Percentiles rank a stretch among this genome's conserved stretches.
These are phyloP conservation scores for Helianthus tuberosus DNA, from an alignment of 129 eudicot species.

Conservation along the genomic window DNA sequence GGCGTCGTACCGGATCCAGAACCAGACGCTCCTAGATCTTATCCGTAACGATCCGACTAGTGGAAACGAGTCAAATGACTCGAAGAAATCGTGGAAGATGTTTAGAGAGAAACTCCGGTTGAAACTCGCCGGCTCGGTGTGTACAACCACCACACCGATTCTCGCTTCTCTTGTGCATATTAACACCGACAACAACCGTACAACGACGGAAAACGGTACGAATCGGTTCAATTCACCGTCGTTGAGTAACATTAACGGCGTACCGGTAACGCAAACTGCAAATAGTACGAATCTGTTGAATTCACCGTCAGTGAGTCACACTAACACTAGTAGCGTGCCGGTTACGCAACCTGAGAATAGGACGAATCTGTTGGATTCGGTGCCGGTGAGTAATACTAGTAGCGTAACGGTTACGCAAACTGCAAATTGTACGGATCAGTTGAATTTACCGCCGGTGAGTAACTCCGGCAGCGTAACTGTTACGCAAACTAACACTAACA, in stretches of 20 bases:
- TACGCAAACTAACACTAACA: background rate
- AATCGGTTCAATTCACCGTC: background rate
- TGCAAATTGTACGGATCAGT: background rate
- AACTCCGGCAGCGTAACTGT: background rate
- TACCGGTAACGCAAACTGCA: constrained; percentile 14
- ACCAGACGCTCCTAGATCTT: constrained; percentile 61
- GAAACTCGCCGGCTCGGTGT: constrained; percentile 46
- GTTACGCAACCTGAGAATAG: too few species aligned
- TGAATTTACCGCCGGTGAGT: constrained; percentile 11
- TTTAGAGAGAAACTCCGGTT: constrained; percentile 59
- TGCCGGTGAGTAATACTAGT: too few species aligned
- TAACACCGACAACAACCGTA: constrained; percentile 12
- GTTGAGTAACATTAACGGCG: background rate
- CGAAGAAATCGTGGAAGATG: constrained; percentile 52
- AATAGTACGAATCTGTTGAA: too few species aligned
- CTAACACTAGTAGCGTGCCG: too few species aligned
- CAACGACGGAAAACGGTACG: too few species aligned
- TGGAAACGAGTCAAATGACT: constrained; percentile 24
- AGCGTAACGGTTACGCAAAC: background rate
- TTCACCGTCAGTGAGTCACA: too few species aligned
- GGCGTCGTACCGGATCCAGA: constrained; percentile 33
- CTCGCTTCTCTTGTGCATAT: constrained; percentile 52
- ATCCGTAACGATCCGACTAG: constrained; percentile 51
- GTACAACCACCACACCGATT: constrained; percentile 45
- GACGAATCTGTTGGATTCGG: too few species aligned